A percentile compares a stretch with the other conserved stretches of the same genome.
Conservation (phyloP, 2,329 filamentous ascomycete genomes). For the Pseudogymnoascus sp. region DNA sequence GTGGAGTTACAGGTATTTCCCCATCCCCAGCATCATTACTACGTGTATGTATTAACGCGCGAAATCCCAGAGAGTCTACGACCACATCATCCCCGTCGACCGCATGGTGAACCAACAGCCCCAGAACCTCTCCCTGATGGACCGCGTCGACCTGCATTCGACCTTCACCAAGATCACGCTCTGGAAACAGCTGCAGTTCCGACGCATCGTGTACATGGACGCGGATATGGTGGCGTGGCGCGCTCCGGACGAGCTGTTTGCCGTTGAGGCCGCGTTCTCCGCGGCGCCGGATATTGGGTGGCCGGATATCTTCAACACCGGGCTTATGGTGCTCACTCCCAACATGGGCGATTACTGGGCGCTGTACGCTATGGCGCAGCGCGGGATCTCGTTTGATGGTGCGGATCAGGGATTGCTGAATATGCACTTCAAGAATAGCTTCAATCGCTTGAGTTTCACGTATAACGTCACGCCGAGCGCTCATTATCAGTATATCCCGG, state of each 20-base stretch:
- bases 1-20: conserved; percentile 64
- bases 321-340: conserved; percentile 85
- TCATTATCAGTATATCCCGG: conserved; percentile 95
- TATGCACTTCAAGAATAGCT: conserved; percentile 79
- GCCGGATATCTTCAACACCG: conserved; percentile 98
- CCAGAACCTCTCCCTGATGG: conserved; percentile 84
- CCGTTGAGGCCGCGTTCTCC: conserved; percentile 50
- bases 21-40: not conserved
- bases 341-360: conserved; percentile 84
- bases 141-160: conserved; percentile 79
- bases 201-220: conserved; percentile 90
- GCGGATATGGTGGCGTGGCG: conserved; percentile 87
- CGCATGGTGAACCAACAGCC: conserved; percentile 70
- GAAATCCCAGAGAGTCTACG: conserved; percentile 62
- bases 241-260: conserved; percentile 88
- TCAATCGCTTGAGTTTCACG: conserved; percentile 83
- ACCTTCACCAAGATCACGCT: conserved; percentile 95
- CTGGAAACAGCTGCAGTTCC: conserved; percentile 86
- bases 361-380: conserved; percentile 72
- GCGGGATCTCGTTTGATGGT: conserved; percentile 90
- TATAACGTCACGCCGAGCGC: conserved; percentile 97
- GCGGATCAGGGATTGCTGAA: conserved; percentile 94
- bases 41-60: conserved; percentile 13
- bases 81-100: conserved; percentile 79
- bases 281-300: conserved; percentile 92